Percentiles rank a stretch among this genome's conserved stretches.
phyloP scores from a whole-genome alignment of 2,329 filamentous ascomycete genomes.

The Colletotrichum sojae region DNA sequence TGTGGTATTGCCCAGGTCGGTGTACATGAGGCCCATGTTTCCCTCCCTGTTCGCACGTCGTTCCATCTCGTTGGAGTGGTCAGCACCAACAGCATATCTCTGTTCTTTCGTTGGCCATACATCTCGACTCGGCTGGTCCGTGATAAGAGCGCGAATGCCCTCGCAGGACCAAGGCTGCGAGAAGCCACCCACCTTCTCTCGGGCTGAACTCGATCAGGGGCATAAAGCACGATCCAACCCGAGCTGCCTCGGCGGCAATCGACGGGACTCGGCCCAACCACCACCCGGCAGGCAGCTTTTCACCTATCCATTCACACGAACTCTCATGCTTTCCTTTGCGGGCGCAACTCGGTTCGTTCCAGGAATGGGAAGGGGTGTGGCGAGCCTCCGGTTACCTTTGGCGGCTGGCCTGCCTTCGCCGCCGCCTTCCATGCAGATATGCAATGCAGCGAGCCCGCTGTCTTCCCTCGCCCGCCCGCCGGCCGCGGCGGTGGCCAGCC shows the following conservation, averaged over 20 bases:
- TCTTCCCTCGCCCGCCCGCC: too few relatives aligned
- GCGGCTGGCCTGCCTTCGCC: neutral
- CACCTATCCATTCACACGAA: neutral
- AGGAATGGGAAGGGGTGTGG: neutral
- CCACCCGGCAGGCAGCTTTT: neutral
- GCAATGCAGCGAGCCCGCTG: neutral
- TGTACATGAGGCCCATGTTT: neutral
- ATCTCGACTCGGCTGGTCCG: neutral
- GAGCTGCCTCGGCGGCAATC: neutral
- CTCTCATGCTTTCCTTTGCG: neutral
- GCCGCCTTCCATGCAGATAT: neutral
- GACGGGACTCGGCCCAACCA: neutral
- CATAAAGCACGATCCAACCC: neutral
- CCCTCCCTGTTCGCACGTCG: neutral
- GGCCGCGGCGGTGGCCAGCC: neutral
- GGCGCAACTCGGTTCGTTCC: neutral
- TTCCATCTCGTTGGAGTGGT: neutral
- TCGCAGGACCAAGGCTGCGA: neutral
- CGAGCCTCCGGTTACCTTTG: neutral
- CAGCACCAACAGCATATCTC: too few relatives aligned
- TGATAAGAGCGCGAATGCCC: constrained; percentile 1
- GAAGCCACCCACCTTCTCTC: neutral
- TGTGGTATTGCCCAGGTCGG: constrained; percentile 5
- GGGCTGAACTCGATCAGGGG: neutral
- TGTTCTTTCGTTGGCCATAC: neutral